Evolutionary conservation across 176 grass and related monocot species (phyloP).

Genomic region (Hordeum vulgare): DNA sequence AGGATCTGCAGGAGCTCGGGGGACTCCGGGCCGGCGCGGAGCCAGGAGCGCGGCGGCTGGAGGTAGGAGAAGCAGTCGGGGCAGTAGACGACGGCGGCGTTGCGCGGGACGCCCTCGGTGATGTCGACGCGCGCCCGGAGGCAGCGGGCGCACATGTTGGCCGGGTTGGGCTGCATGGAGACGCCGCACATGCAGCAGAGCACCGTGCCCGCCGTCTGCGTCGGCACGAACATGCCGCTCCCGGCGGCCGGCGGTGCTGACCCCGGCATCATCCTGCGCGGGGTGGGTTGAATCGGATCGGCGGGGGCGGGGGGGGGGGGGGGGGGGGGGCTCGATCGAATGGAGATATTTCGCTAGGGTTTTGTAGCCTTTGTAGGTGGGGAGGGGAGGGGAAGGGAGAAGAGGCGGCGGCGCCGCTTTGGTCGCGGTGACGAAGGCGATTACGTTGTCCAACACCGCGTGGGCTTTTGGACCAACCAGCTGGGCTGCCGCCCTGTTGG

Average conservation of each 20-base stretch:
- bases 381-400: background rate
- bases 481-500: background rate
- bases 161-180: conserved; percentile 69
- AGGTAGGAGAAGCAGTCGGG: conserved; percentile 64
- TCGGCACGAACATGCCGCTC: conserved; percentile 79
- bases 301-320: background rate
- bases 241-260: conserved; percentile 42
- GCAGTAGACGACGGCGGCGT: conserved; percentile 53
- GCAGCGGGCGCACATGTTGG: conserved; percentile 92
- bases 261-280: conserved; percentile 31
- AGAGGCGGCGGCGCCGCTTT: background rate
- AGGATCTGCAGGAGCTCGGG: conserved; percentile 80
- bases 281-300: background rate
- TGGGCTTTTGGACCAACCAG: background rate
- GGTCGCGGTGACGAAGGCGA: conserved; percentile 12
- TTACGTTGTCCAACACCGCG: background rate
- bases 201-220: conserved; percentile 81
- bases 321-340: background rate
- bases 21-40: conserved; percentile 58
- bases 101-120: conserved; percentile 55
- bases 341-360: conserved; percentile 33
- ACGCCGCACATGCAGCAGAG: conserved; percentile 94
- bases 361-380: conserved; percentile 8
- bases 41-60: conserved; percentile 58
- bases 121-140: conserved; percentile 71